phyloP scores from a whole-genome alignment of 768 basidiomycete genomes.

The Boletus reticulatus region DNA sequence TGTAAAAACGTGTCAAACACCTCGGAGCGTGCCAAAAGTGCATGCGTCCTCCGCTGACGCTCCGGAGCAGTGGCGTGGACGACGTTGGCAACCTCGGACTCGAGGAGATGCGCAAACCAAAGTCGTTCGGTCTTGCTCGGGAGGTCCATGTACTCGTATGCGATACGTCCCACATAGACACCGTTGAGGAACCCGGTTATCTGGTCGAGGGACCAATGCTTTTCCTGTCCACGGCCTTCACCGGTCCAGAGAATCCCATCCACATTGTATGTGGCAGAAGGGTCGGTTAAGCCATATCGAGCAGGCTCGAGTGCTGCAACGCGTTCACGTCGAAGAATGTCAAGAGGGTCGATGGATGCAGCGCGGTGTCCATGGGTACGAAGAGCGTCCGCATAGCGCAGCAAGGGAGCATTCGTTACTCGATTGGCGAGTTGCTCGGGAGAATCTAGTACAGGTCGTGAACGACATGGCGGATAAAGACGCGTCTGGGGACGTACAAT shows the following conservation, averaged over 20 bases:
- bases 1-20: conserved; percentile 84
- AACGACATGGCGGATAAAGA: not conserved
- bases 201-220: conserved; percentile 65
- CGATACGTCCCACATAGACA: conserved; percentile 82
- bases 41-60: conserved; percentile 58
- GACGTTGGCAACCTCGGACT: conserved; percentile 42
- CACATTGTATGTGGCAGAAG: conserved; percentile 57
- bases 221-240: conserved; percentile 22
- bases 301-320: conserved; percentile 73
- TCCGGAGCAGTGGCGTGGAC: conserved; percentile 29
- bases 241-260: conserved; percentile 81
- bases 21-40: conserved; percentile 71
- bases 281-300: conserved; percentile 70
- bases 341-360: conserved; percentile 83
- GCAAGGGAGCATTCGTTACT: conserved; percentile 66
- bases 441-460: conserved; percentile 46
- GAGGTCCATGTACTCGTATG: conserved; percentile 92
- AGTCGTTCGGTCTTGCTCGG: conserved; percentile 81
- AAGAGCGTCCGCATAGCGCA: conserved; percentile 88
- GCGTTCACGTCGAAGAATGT: conserved; percentile 80
- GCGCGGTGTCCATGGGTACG: conserved; percentile 85
- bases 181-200: conserved; percentile 68
- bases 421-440: conserved; percentile 66
- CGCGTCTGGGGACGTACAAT: conserved; percentile 50
- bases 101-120: conserved; percentile 87